Percentiles rank a stretch among this genome's conserved stretches.
phyloP scores from a whole-genome alignment of 1,284 basidiomycete genomes.

The Trametes pubescens region DNA sequence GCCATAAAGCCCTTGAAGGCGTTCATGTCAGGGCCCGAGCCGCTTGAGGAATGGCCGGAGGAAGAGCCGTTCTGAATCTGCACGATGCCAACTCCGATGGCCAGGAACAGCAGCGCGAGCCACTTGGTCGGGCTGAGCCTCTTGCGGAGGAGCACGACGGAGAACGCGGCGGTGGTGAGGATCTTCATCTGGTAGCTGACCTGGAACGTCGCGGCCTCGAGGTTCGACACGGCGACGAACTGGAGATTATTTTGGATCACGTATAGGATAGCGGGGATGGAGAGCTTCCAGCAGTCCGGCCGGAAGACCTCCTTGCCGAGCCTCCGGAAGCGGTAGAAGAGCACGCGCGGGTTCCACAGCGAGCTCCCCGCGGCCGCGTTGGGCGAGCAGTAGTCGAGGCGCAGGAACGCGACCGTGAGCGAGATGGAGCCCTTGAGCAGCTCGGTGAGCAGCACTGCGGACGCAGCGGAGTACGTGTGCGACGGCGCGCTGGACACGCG shows the following conservation, averaged over 20 bases:
- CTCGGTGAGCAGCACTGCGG: constrained; percentile 94
- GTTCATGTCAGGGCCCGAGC: constrained; percentile 63
- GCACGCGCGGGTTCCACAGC: constrained; percentile 38
- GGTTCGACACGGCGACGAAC: constrained; percentile 92
- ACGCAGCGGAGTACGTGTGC: constrained; percentile 88
- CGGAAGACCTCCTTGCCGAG: constrained; percentile 72
- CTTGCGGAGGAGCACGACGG: constrained; percentile 59
- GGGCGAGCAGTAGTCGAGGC: constrained; percentile 42
- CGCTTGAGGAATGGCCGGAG: constrained; percentile 39
- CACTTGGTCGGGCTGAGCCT: constrained; percentile 82
- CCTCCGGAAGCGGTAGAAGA: constrained; percentile 54
- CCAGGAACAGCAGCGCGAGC: constrained; percentile 85
- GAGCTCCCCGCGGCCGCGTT: constrained; percentile 40
- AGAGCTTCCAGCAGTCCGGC: constrained; percentile 94
- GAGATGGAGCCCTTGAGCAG: constrained; percentile 94
- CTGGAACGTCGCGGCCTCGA: constrained; percentile 95
- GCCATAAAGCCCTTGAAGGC: constrained; percentile 88
- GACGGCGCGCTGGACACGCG: constrained; percentile 81
- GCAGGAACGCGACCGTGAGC: constrained; percentile 71
- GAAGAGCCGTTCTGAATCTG: constrained; percentile 77
- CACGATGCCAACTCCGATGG: constrained; percentile 92
- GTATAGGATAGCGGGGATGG: constrained; percentile 95
- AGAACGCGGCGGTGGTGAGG: constrained; percentile 95
- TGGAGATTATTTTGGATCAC: constrained; percentile 97
- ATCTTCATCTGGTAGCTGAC: constrained; percentile 99